phyloP scores from a whole-genome alignment of 2,329 filamentous ascomycete genomes.

The Apiospora aurea region DNA sequence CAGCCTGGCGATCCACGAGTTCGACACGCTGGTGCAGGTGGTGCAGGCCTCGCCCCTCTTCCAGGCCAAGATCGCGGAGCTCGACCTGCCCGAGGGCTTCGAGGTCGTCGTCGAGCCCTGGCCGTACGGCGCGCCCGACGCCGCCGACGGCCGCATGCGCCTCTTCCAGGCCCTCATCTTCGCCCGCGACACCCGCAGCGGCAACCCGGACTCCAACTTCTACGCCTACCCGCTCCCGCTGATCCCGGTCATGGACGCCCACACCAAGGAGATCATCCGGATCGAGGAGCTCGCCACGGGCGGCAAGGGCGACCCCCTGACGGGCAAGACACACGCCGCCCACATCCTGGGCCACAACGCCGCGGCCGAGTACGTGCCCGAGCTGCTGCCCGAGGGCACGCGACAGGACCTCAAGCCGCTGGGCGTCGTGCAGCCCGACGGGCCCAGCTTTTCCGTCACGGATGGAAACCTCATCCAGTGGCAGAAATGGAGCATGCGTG shows the following conservation, averaged over 20 bases:
- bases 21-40: constrained; percentile 44
- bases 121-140: constrained; percentile 67
- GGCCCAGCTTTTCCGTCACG: constrained; percentile 42
- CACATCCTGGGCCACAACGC: constrained; percentile 49
- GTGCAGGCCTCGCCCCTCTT: constrained; percentile 51
- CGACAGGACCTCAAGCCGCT: constrained; percentile 70
- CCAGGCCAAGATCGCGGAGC: constrained; percentile 54
- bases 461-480: constrained; percentile 41
- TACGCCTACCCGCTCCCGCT: constrained; percentile 67
- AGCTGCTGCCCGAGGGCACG: constrained; percentile 56
- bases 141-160: constrained; percentile 48
- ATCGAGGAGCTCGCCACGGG: constrained; percentile 64
- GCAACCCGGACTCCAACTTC: constrained; percentile 65
- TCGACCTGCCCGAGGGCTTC: constrained; percentile 53
- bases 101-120: constrained; percentile 62
- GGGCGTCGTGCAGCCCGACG: constrained; percentile 69
- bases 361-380: constrained; percentile 56
- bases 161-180: constrained; percentile 60
- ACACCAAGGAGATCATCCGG: constrained; percentile 59
- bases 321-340: constrained; percentile 51
- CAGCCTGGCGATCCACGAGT: constrained; percentile 35
- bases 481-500: constrained; percentile 64
- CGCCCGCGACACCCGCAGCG: constrained; percentile 48
- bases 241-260: constrained; percentile 64
- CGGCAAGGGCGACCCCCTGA: constrained; percentile 47